Percentiles rank a stretch among this genome's conserved stretches.
These are phyloP conservation scores for Metarhizium humberi DNA, from an alignment of 2,329 filamentous ascomycete species.

Conservation along the genomic window DNA sequence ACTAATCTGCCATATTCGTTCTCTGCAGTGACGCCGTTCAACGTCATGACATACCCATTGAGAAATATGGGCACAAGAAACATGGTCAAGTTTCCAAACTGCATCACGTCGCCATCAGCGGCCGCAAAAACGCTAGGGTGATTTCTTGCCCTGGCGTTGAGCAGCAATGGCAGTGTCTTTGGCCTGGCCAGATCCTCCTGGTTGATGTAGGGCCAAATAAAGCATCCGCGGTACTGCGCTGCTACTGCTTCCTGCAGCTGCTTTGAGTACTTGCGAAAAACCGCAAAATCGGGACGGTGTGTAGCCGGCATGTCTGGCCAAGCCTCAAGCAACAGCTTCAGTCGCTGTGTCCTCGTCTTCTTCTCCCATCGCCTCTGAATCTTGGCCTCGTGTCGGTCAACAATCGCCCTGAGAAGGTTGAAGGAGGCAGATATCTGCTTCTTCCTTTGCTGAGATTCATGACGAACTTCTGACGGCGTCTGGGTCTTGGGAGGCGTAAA, in stretches of 20 bases:
- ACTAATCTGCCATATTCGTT: conserved; percentile 28
- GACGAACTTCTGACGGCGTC: no score
- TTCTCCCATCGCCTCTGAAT: conserved; percentile 45
- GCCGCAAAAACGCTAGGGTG: conserved; percentile 36
- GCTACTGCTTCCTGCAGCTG: conserved; percentile 7
- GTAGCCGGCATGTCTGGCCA: no score
- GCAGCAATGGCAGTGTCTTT: not conserved
- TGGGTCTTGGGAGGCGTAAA: no score
- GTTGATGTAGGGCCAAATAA: conserved; percentile 47
- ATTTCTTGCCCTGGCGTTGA: conserved; percentile 42
- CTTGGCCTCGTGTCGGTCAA: conserved; percentile 39
- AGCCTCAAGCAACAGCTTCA: conserved; percentile 17
- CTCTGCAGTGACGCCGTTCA: conserved; percentile 17
- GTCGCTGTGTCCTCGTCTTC: conserved; percentile 36
- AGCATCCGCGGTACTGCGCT: conserved; percentile 23
- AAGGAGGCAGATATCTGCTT: no score
- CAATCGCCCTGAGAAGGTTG: no score
- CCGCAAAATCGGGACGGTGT: conserved; percentile 29
- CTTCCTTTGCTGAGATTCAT: no score
- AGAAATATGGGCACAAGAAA: no score
- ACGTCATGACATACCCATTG: conserved; percentile 17
- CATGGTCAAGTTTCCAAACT: conserved; percentile 16
- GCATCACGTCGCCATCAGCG: conserved; percentile 29
- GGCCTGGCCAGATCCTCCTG: conserved; percentile 24
- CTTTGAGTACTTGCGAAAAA: conserved; percentile 16